These are phyloP conservation scores for Magnusiomyces starmeri DNA, from an alignment of 1,139 yeast genomes.

Conservation along the genomic window DNA sequence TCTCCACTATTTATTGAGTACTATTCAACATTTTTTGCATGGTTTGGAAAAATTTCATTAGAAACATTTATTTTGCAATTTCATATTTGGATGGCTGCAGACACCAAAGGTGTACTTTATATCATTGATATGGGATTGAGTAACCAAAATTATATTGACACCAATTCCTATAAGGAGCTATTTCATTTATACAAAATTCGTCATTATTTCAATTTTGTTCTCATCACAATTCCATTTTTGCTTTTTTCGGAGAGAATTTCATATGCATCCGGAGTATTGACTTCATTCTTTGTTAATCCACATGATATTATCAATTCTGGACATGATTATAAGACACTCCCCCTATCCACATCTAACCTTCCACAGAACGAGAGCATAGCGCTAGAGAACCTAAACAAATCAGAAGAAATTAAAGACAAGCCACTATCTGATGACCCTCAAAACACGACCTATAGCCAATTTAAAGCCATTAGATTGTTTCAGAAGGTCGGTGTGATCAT, in stretches of 20 bases:
- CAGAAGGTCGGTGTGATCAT: conserved; percentile 9
- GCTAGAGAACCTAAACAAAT: too few species aligned
- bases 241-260: conserved; percentile 14
- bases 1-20: conserved; percentile 18
- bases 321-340: too few species aligned
- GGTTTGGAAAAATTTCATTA: conserved; percentile 24
- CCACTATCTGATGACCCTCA: neutral
- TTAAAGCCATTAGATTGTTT: conserved; percentile 6
- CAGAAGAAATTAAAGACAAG: too few species aligned
- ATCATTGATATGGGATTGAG: conserved; percentile 16
- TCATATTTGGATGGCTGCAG: conserved; percentile 27
- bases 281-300: conserved; percentile 14
- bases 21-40: conserved; percentile 22
- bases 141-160: neutral
- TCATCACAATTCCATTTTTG: conserved; percentile 12
- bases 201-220: conserved; percentile 9
- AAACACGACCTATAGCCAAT: neutral
- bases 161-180: neutral
- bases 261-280: conserved; percentile 14
- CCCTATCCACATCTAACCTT: too few species aligned
- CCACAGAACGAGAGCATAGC: too few species aligned
- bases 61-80: conserved; percentile 26
- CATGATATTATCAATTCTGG: conserved; percentile 6
- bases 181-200: conserved; percentile 1
- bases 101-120: conserved; percentile 22